Evolutionary conservation across 768 basidiomycete species (phyloP), one percentile per base, ranked within the genome.

Genomic region (Chalciporus chontae): DNA sequence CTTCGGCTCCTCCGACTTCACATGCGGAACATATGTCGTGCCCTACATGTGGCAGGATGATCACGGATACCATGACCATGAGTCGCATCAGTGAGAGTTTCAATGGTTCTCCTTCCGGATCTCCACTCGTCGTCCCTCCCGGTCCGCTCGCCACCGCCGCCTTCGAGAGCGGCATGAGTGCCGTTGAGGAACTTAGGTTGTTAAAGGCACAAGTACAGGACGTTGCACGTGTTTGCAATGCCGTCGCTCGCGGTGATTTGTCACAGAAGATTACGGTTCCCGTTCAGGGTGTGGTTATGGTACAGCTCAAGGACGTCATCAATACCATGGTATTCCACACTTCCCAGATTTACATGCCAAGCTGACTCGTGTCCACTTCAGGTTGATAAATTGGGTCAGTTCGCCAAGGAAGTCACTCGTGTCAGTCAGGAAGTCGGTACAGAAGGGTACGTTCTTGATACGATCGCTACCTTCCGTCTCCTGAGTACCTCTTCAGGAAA

Each of bases 381-480:
- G 82, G 82, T 83, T 54, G 83, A 84, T 63, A 77, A 80, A 59
- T 75, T 97, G 24, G 83, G 87, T 49, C 85, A 88, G 61, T 95
- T 97, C 68, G 93, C 94, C 31, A 85, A 85, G 64, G 91, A 94
- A 66, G 91, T 94, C 32, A 93, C 91, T 51, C 80, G 92, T 51
- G 87, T 90, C 50, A 80, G 79, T 57, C 84, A 85, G 65, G 87
- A 90, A 65, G 93, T 95, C 66, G 87, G 87, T 18, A 89, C 85
- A 48, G 85, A 87, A 76, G 83, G 81, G 81, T 82, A 47, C 36
- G 69, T 65, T 37, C 43, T 65, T 62, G 36, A 61, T 27, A 71
- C 71, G 42, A 68, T 69, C 47, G 72, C 21, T 73, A 26, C 71
- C 47, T 47, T 26, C 42, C 43, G 10, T 73, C 60, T 29, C 8